These are phyloP conservation scores for Pichia occidentalis DNA, from an alignment of 805 yeast species.

Conservation along the genomic window DNA sequence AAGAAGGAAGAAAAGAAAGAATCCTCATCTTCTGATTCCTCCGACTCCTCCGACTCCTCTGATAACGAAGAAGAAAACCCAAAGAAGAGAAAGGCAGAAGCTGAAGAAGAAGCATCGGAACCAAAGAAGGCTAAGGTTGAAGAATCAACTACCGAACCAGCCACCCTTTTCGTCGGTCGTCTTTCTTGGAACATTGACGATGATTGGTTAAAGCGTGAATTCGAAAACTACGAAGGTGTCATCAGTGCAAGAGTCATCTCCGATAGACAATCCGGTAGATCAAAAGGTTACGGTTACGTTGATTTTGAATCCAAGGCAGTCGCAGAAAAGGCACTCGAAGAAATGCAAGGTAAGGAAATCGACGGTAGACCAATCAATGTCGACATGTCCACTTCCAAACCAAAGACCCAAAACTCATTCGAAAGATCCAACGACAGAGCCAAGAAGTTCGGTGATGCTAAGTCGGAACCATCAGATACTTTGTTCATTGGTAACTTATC, in stretches of 20 bases:
- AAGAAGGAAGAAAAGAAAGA: conserved; percentile 1
- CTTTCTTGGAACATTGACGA: conserved; percentile 96
- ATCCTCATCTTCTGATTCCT: conserved; percentile 9
- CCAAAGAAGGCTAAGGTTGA: conserved; percentile 44
- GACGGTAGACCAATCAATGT: conserved; percentile 96
- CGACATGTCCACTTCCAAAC: conserved; percentile 85
- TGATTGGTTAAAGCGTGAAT: conserved; percentile 85
- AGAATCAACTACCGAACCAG: conserved; percentile 49
- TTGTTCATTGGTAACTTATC: conserved; percentile 94
- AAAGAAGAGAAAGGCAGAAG: conserved; percentile 38
- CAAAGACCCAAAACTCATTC: conserved; percentile 43
- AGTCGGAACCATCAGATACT: conserved; percentile 91
- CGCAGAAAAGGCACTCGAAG: conserved; percentile 82
- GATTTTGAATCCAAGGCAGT: conserved; percentile 72
- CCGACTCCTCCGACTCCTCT: conserved; percentile 19
- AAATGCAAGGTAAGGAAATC: conserved; percentile 87
- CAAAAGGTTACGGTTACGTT: conserved; percentile 97
- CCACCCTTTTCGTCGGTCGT: conserved; percentile 94
- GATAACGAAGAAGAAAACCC: conserved; percentile 22
- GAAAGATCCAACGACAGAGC: conserved; percentile 71
- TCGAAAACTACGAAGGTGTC: conserved; percentile 78
- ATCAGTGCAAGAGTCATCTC: conserved; percentile 84
- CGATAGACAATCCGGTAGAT: conserved; percentile 79
- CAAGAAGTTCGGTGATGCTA: conserved; percentile 80
- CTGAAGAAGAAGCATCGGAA: conserved; percentile 32